Conservation (phyloP, 2,329 filamentous ascomycete genomes). For the Didymosphaeria variabile region DNA sequence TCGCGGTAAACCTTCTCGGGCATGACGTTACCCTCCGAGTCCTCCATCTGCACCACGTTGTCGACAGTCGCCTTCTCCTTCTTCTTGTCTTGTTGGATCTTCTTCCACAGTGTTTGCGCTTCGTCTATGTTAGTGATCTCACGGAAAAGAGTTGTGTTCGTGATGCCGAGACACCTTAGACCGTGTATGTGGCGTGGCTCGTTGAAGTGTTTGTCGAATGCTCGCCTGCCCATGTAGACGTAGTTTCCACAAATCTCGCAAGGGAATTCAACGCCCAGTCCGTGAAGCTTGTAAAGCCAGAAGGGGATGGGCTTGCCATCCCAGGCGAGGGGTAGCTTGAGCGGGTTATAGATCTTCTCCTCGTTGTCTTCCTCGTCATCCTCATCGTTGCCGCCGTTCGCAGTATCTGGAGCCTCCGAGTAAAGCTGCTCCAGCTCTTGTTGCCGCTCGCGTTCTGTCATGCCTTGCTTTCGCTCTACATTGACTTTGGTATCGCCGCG, state of each 20-base stretch:
- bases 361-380: constrained; percentile 73
- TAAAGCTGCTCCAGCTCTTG: constrained; percentile 92
- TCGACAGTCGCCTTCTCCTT: constrained; percentile 78
- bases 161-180: constrained; percentile 91
- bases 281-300: constrained; percentile 98
- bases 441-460: constrained; percentile 95
- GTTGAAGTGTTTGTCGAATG: constrained; percentile 98
- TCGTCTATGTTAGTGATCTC: constrained; percentile 95
- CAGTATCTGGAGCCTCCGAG: constrained; percentile 62
- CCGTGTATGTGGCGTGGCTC: constrained; percentile 93
- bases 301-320: constrained; percentile 99
- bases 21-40: constrained; percentile 97
- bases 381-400: constrained; percentile 63
- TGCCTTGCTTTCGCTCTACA: constrained; percentile 94
- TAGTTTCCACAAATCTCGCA: constrained; percentile 99
- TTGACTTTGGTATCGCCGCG: constrained; percentile 91
- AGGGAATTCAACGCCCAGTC: constrained; percentile 90
- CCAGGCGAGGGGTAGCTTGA: constrained; percentile 96
- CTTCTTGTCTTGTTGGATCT: constrained; percentile 87
- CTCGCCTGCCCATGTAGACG: constrained; percentile 96
- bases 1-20: constrained; percentile 98
- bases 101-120: constrained; percentile 88
- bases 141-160: constrained; percentile 86
- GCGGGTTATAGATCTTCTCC: constrained; percentile 93
- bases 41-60: constrained; percentile 97